Percentiles rank a stretch among this genome's conserved stretches.
These are phyloP conservation scores for Exidia glandulosa DNA, from an alignment of 768 basidiomycete species.

Conservation along the genomic window DNA sequence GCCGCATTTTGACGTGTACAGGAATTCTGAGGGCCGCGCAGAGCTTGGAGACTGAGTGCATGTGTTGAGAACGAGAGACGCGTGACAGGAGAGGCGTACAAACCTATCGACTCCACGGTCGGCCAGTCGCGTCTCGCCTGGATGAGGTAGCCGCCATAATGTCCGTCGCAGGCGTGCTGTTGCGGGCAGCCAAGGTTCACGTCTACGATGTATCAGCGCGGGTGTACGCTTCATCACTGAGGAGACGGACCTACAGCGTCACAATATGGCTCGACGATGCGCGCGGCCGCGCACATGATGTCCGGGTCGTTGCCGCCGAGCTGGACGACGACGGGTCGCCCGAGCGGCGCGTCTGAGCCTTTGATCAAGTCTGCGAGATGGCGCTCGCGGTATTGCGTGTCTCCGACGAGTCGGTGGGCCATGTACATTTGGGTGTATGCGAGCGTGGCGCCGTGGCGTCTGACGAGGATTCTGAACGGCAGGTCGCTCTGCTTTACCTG, in stretches of 20 bases:
- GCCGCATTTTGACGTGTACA: conserved; percentile 46
- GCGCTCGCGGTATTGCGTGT: conserved; percentile 52
- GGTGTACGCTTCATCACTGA: neutral
- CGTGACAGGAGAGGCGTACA: conserved; percentile 3
- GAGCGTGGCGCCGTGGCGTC: conserved; percentile 52
- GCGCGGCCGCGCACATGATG: conserved; percentile 46
- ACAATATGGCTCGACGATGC: conserved; percentile 46
- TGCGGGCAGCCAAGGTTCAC: conserved; percentile 77
- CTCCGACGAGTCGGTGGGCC: conserved; percentile 48
- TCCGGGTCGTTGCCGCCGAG: conserved; percentile 64
- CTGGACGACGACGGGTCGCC: conserved; percentile 54
- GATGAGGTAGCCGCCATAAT: conserved; percentile 62
- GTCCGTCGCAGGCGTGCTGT: conserved; percentile 50
- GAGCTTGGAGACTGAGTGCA: conserved; percentile 48
- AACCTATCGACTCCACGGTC: conserved; percentile 53
- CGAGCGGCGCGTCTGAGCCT: conserved; percentile 14
- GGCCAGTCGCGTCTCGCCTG: conserved; percentile 65
- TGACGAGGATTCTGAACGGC: conserved; percentile 55
- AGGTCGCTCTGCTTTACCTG: conserved; percentile 62
- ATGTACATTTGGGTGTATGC: conserved; percentile 72
- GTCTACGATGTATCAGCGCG: conserved; percentile 31
- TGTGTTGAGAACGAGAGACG: neutral
- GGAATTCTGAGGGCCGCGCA: conserved; percentile 52
- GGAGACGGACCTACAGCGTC: conserved; percentile 51
- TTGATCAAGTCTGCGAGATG: conserved; percentile 45